Conservation (phyloP, 805 yeast genomes). For the Nakazawaea pomicola region DNA sequence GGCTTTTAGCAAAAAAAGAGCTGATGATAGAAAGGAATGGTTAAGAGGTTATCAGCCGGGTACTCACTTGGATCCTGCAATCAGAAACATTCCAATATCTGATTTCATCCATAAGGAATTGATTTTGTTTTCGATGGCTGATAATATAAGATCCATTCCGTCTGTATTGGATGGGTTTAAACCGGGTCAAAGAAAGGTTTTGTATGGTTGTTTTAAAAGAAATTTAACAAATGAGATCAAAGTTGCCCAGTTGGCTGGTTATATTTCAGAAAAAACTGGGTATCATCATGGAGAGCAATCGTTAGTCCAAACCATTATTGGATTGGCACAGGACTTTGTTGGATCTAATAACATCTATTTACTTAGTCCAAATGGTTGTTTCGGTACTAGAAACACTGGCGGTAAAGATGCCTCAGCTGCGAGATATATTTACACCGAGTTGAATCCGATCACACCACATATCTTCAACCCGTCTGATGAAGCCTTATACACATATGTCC, state of each 20-base stretch:
- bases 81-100: constrained; percentile 76
- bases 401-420: constrained; percentile 99
- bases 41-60: constrained; percentile 87
- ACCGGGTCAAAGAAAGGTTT: constrained; percentile 94
- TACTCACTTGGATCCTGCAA: constrained; percentile 77
- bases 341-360: constrained; percentile 88
- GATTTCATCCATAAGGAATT: constrained; percentile 94
- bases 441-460: constrained; percentile 67
- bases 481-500: constrained; percentile 69
- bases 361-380: constrained; percentile 87
- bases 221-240: constrained; percentile 75
- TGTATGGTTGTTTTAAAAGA: constrained; percentile 82
- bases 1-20: constrained; percentile 91
- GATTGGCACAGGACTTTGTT: constrained; percentile 90
- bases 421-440: constrained; percentile 89
- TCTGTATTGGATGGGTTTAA: constrained; percentile 91
- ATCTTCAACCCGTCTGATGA: constrained; percentile 79
- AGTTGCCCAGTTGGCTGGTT: constrained; percentile 88
- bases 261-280: constrained; percentile 81
- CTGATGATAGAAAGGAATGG: constrained; percentile 98
- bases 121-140: constrained; percentile 94
- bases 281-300: constrained; percentile 96
- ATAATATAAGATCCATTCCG: constrained; percentile 92
- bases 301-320: constrained; percentile 83
- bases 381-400: constrained; percentile 94